Evolutionary conservation across 805 yeast genomes (phyloP).

Genomic region (Candida pseudoglaebosa): DNA sequence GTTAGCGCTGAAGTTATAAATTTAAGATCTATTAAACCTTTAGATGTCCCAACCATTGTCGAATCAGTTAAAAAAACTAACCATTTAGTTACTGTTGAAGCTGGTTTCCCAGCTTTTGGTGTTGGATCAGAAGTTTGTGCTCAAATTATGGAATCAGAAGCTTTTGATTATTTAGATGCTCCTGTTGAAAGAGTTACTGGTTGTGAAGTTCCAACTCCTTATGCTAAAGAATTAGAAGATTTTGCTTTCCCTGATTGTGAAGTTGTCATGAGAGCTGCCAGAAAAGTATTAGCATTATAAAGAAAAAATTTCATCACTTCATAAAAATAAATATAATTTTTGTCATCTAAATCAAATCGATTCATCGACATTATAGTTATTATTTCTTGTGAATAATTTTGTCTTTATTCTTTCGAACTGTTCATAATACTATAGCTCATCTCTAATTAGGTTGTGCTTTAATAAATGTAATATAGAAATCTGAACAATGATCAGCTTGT

Average conservation of each 20-base stretch:
- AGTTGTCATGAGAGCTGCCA: constrained; percentile 80
- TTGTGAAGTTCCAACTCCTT: constrained; percentile 99
- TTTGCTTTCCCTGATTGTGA: constrained; percentile 98
- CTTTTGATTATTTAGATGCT: constrained; percentile 96
- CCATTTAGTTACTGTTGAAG: constrained; percentile 93
- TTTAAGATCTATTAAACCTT: constrained; percentile 94
- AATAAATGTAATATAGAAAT: constrained; percentile 2
- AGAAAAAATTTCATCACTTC: too few species aligned
- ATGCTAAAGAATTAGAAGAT: constrained; percentile 92
- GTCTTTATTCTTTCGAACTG: too few species aligned
- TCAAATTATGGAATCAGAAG: constrained; percentile 97
- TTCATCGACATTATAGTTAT: too few species aligned
- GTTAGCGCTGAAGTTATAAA: constrained; percentile 91
- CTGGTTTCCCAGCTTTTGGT: constrained; percentile 98
- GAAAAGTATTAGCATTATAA: constrained; percentile 71
- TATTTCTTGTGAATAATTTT: too few species aligned
- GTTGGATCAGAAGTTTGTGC: constrained; percentile 98
- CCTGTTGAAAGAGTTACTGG: constrained; percentile 99
- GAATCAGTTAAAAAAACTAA: constrained; percentile 93
- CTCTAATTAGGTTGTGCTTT: background rate
- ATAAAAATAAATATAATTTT: too few species aligned
- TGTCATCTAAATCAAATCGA: too few species aligned
- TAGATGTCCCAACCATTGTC: constrained; percentile 83
- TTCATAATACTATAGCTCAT: background rate
- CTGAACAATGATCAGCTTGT: too few species aligned